These are phyloP conservation scores for Elsinoe batatas DNA, from an alignment of 2,329 filamentous ascomycete species.

Conservation along the genomic window DNA sequence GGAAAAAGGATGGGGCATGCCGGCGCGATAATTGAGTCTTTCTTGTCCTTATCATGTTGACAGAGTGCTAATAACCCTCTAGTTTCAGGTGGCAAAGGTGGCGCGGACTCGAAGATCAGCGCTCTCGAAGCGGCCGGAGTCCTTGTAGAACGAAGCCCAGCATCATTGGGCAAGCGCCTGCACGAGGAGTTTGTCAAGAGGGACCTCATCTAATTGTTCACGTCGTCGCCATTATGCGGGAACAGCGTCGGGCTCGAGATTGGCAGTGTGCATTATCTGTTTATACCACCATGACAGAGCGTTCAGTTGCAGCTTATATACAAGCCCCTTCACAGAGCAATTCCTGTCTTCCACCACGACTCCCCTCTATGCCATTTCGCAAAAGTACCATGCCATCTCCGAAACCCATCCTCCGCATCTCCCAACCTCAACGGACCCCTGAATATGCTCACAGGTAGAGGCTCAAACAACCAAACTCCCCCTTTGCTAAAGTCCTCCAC, in stretches of 20 bases:
- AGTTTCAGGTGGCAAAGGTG: constrained; percentile 97
- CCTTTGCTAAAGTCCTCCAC: constrained; percentile 64
- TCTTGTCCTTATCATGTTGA: no score
- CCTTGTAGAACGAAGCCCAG: constrained; percentile 90
- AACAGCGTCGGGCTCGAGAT: constrained; percentile 6
- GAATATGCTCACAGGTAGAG: constrained; percentile 65
- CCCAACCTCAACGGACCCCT: constrained; percentile 54
- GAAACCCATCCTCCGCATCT: constrained; percentile 50
- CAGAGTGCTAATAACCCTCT: no score
- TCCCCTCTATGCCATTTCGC: constrained; percentile 50
- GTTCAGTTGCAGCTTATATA: constrained; percentile 10
- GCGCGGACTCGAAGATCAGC: constrained; percentile 94
- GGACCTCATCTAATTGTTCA: constrained; percentile 66
- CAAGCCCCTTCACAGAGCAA: constrained; percentile 29
- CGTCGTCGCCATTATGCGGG: background rate
- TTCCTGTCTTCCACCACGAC: constrained; percentile 54
- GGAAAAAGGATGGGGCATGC: constrained; percentile 98
- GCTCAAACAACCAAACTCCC: constrained; percentile 73
- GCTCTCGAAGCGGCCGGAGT: constrained; percentile 90
- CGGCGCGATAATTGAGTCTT: constrained; percentile 94
- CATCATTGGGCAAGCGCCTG: constrained; percentile 82
- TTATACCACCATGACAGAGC: constrained; percentile 11
- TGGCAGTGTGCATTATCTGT: constrained; percentile 10
- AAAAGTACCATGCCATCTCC: constrained; percentile 53
- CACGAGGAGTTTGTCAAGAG: constrained; percentile 93